Base-by-base conservation (phyloP, 169 alveolate species). In the Babesia gibsoni region DNA sequence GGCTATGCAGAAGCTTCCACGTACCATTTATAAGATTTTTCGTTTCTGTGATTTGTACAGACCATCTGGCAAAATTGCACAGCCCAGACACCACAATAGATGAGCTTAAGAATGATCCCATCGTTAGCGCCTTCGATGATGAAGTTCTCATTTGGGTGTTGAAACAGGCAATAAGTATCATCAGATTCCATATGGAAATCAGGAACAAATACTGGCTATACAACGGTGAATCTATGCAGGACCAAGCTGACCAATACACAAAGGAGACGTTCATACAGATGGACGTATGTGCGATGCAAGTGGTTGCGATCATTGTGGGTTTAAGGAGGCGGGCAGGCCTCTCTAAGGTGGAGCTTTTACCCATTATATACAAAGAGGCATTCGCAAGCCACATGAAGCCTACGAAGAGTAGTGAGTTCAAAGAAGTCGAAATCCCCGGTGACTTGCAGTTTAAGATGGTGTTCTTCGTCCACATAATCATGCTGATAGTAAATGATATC, bases 221-320 rank as follows among this genome's bases (percentile, higher is more conserved):
- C 64, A 79, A 79, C 66, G 83, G 83, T 7, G 88, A 79, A 41
- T 79, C 79, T 20, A 54, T 79, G 88, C 82, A 53, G 12, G 83
- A 69, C 22, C 83, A 79, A 16, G 36, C 57, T 18, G 77, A 66
- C 9, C 53, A 64, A 35, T 69, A 79, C 50, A 56, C 56, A 3
- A 58, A 69, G 50, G 58, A 52, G 0, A 45, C 42, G 1, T 45
- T 79, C 27, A 64, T 65, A 4, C 52, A 73, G 32, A 36, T 36
- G 36, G 88, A 79, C 61, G 29, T 70, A 4, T 59, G 45, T 7
- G 67, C 83, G 25, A 22, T 79, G 16, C 88, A 79, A 22, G 42
- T 64, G 3, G 68, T 73, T 0, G 58, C 52, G 33, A 18, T 48
- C 16, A 30, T 79, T 1, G 25, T 79, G 43, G 79, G 75, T 9